Evolutionary conservation across 345 rosid genomes (phyloP).

Genomic region (Erodium maritimum): DNA sequence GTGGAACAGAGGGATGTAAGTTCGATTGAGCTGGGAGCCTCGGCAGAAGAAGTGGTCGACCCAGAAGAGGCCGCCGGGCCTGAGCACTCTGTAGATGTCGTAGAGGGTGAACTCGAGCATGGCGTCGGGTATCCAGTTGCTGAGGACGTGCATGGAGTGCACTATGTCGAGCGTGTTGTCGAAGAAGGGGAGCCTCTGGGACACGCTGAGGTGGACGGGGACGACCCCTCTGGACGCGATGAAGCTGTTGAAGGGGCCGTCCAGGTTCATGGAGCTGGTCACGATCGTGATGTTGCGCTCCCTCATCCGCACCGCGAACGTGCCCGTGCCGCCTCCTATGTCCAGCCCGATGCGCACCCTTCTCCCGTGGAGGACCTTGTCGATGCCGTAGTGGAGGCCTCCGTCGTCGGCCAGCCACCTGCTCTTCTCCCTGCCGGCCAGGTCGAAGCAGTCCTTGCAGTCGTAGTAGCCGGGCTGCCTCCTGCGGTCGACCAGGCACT

Average conservation of each 20-base stretch:
- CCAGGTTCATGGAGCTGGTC: slow-evolving; percentile 37
- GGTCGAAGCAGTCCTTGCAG: slow-evolving; percentile 43
- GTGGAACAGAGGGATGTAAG: slow-evolving; percentile 26
- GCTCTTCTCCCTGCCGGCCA: slow-evolving; percentile 26
- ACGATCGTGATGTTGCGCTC: slow-evolving; percentile 38
- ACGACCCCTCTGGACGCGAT: slow-evolving; percentile 41
- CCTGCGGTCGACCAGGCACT: slow-evolving; percentile 27
- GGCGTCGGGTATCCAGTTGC: slow-evolving; percentile 38
- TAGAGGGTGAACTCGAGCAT: slow-evolving; percentile 35
- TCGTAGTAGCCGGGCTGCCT: slow-evolving; percentile 22
- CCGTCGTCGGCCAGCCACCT: slow-evolving; percentile 31
- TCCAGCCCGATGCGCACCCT: slow-evolving; percentile 37
- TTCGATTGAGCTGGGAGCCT: slow-evolving; percentile 33
- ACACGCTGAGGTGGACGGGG: slow-evolving; percentile 29
- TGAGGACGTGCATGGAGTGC: slow-evolving; percentile 38
- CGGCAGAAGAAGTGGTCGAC: slow-evolving; percentile 43
- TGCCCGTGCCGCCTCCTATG: slow-evolving; percentile 35
- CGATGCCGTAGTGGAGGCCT: slow-evolving; percentile 29
- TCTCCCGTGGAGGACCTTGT: slow-evolving; percentile 22
- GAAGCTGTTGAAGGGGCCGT: slow-evolving; percentile 44
- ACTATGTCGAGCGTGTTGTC: slow-evolving; percentile 44
- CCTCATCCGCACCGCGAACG: slow-evolving; percentile 50
- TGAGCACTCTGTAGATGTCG: slow-evolving; percentile 37
- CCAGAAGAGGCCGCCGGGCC: slow-evolving; percentile 50
- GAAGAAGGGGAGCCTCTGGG: slow-evolving; percentile 45